phyloP scores from a whole-genome alignment of 768 basidiomycete species.

The Termitomyces titanicus region DNA sequence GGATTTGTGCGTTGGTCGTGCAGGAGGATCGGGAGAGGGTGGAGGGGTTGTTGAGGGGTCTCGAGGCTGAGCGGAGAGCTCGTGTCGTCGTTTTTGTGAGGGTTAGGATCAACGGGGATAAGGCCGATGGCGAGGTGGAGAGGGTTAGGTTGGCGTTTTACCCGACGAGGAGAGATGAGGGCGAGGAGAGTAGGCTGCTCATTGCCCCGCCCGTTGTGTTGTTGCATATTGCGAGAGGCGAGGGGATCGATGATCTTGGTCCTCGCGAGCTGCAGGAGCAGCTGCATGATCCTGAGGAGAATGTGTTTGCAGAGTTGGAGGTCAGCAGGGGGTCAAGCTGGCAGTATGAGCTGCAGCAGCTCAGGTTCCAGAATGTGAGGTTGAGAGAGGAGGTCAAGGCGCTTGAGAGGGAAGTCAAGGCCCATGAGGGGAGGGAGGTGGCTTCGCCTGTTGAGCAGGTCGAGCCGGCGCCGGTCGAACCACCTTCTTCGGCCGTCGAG shows the following conservation, averaged over 20 bases:
- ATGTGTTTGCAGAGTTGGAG: conserved; percentile 75
- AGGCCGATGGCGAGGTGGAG: conserved; percentile 28
- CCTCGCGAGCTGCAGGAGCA: neutral
- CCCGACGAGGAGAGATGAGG: conserved; percentile 17
- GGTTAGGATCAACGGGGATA: conserved; percentile 19
- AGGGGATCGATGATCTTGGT: conserved; percentile 3
- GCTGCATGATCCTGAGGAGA: conserved; percentile 1
- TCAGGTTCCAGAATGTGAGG: conserved; percentile 67
- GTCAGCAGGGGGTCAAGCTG: conserved; percentile 70
- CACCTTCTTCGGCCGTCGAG: neutral
- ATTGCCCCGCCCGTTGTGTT: conserved; percentile 34
- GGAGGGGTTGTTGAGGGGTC: conserved; percentile 16
- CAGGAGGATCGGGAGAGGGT: conserved; percentile 33
- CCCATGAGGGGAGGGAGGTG: neutral
- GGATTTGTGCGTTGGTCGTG: neutral
- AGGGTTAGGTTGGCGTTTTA: conserved; percentile 23
- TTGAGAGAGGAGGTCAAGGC: conserved; percentile 50
- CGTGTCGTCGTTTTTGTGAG: conserved; percentile 1
- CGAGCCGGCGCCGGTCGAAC: too few species aligned
- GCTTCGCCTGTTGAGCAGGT: too few species aligned
- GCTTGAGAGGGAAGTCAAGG: conserved; percentile 22
- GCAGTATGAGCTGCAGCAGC: conserved; percentile 91
- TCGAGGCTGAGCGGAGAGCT: conserved; percentile 15
- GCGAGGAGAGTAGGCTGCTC: conserved; percentile 13
- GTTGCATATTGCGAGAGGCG: conserved; percentile 32